Conservation (phyloP, 2,329 filamentous ascomycete species). For the Sphaerulina populicola region DNA sequence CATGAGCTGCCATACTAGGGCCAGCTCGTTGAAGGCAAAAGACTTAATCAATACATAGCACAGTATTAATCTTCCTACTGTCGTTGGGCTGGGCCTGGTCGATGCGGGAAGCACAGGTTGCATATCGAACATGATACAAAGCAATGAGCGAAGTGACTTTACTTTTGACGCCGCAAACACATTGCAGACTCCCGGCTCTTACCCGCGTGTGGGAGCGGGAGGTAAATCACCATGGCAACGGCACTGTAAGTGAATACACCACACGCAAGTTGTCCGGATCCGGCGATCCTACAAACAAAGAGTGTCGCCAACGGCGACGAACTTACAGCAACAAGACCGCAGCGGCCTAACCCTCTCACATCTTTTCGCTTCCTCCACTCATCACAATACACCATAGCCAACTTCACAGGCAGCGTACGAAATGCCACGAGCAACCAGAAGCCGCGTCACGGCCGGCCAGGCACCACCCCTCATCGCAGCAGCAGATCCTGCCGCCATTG, state of each 20-base stretch:
- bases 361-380: not conserved
- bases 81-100: too few species aligned
- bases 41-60: too few species aligned
- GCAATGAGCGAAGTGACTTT: too few species aligned
- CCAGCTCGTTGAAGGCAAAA: too few species aligned
- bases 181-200: not conserved
- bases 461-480: not conserved
- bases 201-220: not conserved
- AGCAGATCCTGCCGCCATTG: not conserved
- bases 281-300: not conserved
- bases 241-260: not conserved
- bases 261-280: not conserved
- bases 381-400: not conserved
- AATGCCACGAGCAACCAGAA: not conserved
- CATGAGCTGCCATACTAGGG: too few species aligned
- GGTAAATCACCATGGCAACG: not conserved
- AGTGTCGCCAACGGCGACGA: not conserved
- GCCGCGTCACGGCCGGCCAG: not conserved
- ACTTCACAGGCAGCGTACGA: not conserved
- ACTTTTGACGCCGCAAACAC: not conserved
- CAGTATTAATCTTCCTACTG: too few species aligned
- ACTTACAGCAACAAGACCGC: not conserved
- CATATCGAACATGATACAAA: too few species aligned
- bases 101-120: too few species aligned
- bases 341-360: not conserved